phyloP scores from a whole-genome alignment of 331 rosid species.

The Malus hybrid region DNA sequence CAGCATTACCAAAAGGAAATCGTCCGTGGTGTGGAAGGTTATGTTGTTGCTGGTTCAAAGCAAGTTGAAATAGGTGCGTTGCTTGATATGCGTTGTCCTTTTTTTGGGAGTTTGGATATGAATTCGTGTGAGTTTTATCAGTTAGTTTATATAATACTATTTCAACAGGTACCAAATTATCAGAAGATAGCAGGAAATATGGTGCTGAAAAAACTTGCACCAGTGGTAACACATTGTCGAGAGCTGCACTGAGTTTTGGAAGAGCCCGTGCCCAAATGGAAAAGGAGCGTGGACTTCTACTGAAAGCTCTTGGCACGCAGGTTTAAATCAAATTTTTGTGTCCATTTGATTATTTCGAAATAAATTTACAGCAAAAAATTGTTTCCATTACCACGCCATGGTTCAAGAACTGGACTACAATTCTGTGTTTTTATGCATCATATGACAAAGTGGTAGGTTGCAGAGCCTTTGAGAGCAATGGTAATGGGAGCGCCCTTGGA shows the following conservation, averaged over 20 bases:
- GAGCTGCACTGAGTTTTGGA: conserved; percentile 58
- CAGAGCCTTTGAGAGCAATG: conserved; percentile 88
- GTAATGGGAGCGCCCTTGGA: too few species aligned
- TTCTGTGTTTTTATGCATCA: neutral
- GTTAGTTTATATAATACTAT: neutral
- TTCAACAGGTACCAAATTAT: conserved; percentile 73
- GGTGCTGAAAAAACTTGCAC: conserved; percentile 84
- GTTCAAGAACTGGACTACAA: neutral
- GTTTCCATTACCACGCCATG: neutral
- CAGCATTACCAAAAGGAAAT: conserved; percentile 93
- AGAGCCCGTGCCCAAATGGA: conserved; percentile 89
- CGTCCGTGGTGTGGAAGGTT: conserved; percentile 87
- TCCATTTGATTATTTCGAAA: neutral
- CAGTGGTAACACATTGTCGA: conserved; percentile 62
- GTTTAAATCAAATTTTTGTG: conserved; percentile 19
- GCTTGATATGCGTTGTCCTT: conserved; percentile 4
- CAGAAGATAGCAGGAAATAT: conserved; percentile 90
- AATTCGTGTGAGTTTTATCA: neutral
- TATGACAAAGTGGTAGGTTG: conserved; percentile 37
- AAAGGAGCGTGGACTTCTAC: conserved; percentile 65
- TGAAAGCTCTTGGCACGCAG: conserved; percentile 89
- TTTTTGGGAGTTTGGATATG: neutral
- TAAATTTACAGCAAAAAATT: neutral
- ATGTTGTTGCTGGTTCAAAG: conserved; percentile 83
- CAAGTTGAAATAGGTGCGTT: conserved; percentile 72